Base-by-base conservation (phyloP, 495 filamentous ascomycete species). In the Aspergillus homomorphus region DNA sequence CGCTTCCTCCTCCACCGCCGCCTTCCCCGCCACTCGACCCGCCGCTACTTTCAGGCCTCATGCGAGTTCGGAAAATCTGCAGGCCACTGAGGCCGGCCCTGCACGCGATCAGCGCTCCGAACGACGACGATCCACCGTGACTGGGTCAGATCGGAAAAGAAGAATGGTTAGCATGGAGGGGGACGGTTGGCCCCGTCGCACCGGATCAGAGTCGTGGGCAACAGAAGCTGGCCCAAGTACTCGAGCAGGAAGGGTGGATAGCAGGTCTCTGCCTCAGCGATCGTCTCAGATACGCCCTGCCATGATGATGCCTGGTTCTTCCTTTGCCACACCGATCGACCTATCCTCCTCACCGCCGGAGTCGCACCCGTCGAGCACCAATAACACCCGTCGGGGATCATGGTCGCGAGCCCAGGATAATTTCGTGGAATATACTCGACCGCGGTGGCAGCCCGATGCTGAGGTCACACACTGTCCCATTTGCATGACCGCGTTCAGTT, bases 381-480 rank as follows among this genome's bases (percentile, higher is more conserved):
- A 44, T 23, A 57, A 53, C 19, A 53, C 46, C 12, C 57, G 15
- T 14, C 58, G 52, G 22, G 57, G 42, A 20, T 62, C 60, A 24
- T 59, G 61, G 57, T 42, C 59, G 19, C 63, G 54, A 19, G 26
- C 56, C 18, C 51, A 26, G 7, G 56, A 45, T 60, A 56, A 66
- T 42, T 62, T 57, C 55, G 56, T 61, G 53, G 71, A 70, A 21
- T 69, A 58, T 53, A 63, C 78, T 14, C 70, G 90, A 45, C 92
- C 92, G 0, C 75, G 75, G 46, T 97, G 92, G 92, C 92, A 97
- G 72, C 88, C 91, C 0, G 92, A 97, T 70, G 73, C 80, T 19
- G 88, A 91, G 59, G 90, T 87, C 18, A 82, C 83, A 0, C 77
- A 81, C 42, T 97, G 92, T 71, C 90, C 91, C 1, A 96, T 96